Base-by-base conservation (phyloP, 1,284 basidiomycete species). In the Pyrrhoderma noxium region DNA sequence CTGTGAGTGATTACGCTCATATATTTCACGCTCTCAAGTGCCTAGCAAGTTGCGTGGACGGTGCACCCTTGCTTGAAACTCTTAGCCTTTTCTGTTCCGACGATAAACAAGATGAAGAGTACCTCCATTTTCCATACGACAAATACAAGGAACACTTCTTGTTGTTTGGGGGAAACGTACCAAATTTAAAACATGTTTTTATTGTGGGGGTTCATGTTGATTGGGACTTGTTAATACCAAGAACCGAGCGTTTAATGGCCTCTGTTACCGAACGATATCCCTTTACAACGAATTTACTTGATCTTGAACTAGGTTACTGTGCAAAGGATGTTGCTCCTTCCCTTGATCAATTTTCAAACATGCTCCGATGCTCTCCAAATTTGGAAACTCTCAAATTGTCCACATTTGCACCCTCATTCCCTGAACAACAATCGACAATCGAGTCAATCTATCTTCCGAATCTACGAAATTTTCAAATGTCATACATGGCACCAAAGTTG, bases 181-280 rank as follows among this genome's bases (percentile, higher is more conserved):
- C 82, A 1, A 69, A 64, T 13, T 64, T 85, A 2, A 65, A 61
- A n/a, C 58, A 63, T 5, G 61, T 76, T 18, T 64, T 67, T 2
- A 65, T 85, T 16, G 82, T 78, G 78, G 81, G 80, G 31, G 77
- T 84, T 1, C 81, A 83, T 52, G 59, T 85, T 22, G 72, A 79
- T 50, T 85, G 83, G 82, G 68, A 71, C 13, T 62, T 62, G 45
- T 72, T 54, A 16, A 45, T 54, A 14, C 52, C 52, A 8, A 8
- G n/a, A 22, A 5, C 7, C 14, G 7, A 18, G 8, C 38, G 38
- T 4, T n/a, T 40, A 16, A 40, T 40, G 14, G 8, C 5, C 7
- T 7, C 38, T 40, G 7, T 27, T 8, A 27, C 31, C 22, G 47
- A 54, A 40, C 46, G 31, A 31, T 47, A 69, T 8, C 57, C 66